Base-by-base conservation (phyloP, 2,329 filamentous ascomycete genomes). In the Pleoardoris graminearum region DNA sequence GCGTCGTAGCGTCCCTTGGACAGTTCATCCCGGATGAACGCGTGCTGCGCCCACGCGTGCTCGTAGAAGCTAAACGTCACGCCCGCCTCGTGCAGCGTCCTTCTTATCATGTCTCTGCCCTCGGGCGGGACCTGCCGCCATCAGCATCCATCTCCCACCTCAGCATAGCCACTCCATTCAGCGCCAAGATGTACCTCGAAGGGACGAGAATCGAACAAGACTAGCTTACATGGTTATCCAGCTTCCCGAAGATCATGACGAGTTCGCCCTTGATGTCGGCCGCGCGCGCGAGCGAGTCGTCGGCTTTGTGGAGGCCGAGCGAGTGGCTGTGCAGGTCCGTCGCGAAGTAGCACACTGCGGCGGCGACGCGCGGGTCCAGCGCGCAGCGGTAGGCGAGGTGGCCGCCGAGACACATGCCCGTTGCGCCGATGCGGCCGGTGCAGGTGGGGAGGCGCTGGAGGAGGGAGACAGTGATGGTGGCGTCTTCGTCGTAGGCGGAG, bases 1-100 rank as follows among this genome's bases (percentile, higher is more conserved):
- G 92, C 90, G 70, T 97, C 92, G 68, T 96, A 97, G 22, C 92
- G 82, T n/a, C 91, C 92, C 76, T 96, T 96, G 73, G 88, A 91
- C 53, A 94, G 79, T 77, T 97, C 92, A 67, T 97, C 92, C 16
- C 92, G 82, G 71, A 97, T 95, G 70, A 97, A 97, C 4, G 92
- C 92, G 77, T 96, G 92, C 74, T 96, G 92, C 3, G 92, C 91
- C 85, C 90, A 93, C n/a, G 90, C 89, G 59, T 89, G 85, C 76
- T 97, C 92, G 75, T 94, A 91, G 71, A 90, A 96, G 68, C 85
- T 88, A 66, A 93, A 92, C 8, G 82, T 79, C 4, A 87, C 82
- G 8, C 87, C 88, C 5, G 86, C 84, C 19, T 90, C 90, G 63
- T 92, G 85, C 63, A 96, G 79, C 55, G 90, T 92, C 71, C 84